Base-by-base conservation (phyloP, 1,284 basidiomycete genomes). In the Fomitopsis palustris region DNA sequence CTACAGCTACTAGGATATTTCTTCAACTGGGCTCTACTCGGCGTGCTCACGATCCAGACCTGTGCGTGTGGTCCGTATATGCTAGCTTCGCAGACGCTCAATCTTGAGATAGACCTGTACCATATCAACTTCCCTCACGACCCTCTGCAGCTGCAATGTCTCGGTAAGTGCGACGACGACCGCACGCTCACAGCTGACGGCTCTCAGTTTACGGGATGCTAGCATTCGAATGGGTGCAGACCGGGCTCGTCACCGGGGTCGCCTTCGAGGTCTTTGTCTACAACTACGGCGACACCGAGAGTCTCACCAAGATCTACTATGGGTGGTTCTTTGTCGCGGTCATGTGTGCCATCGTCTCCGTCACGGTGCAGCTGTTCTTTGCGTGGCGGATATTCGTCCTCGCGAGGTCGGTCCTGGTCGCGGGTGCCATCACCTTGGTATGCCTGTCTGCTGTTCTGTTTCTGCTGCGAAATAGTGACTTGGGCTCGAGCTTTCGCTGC, bases 221-320 rank as follows among this genome's bases (percentile, higher is more conserved):
- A 41, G 51, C 59, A 5, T 54, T 49, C 25, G 65, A 66, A 17
- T 60, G 56, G 49, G 38, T 60, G 2, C 65, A 66, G 47, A 65
- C 62, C 6, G 53, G 43, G 8, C 53, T 67, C 17, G 37, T 62
- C 52, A 66, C 65, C 6, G 52, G 53, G 6, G 53, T 47, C 14
- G 57, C 60, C 7, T 65, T 66, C 55, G 23, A 64, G 8, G 54
- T 53, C 43, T 61, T 61, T 41, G 62, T 67, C 2, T 61, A 64
- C 54, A 31, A 56, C 6, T 69, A 56, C 37, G 67, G 67, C 19
- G 29, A 33, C 49, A 37, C 12, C 35, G 12, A 19, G 8, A 33
- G 49, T 31, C 31, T 52, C 31, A 52, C 49, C 5, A 23, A 33
- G 49, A 52, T 52, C 31, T 52, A 33, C 31, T 51, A 51, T 14